These are phyloP conservation scores for Gaeumannomyces sp. DNA, from an alignment of 2,329 filamentous ascomycete genomes.

Conservation along the genomic window DNA sequence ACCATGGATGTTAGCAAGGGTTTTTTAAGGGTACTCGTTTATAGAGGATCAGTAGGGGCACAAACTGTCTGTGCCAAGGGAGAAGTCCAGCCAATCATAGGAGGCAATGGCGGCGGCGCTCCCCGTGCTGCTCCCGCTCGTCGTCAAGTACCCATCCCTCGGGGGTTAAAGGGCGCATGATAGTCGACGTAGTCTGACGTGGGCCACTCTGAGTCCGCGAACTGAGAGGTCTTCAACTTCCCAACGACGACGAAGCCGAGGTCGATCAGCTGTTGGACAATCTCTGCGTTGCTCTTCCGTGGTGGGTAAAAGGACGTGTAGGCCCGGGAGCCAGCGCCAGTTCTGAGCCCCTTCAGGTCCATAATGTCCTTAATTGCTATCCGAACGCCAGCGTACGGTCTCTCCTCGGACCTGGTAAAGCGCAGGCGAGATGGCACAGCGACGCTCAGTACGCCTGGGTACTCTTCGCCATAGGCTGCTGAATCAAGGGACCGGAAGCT, in stretches of 20 bases:
- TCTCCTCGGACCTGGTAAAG: slow-evolving; percentile 37
- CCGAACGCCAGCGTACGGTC: slow-evolving; percentile 50
- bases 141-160: slow-evolving; percentile 38
- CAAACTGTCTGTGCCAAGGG: slow-evolving; percentile 24
- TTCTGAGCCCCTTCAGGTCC: slow-evolving; percentile 46
- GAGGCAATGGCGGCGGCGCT: slow-evolving; percentile 28
- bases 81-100: slow-evolving; percentile 28
- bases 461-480: not conserved
- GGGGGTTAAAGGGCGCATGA: slow-evolving; percentile 34
- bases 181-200: slow-evolving; percentile 39
- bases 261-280: slow-evolving; percentile 51
- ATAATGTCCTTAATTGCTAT: slow-evolving; percentile 56
- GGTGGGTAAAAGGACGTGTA: slow-evolving; percentile 48
- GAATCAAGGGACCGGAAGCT: not conserved
- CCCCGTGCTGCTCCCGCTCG: slow-evolving; percentile 26
- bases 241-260: slow-evolving; percentile 46
- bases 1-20: too few relatives aligned
- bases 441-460: slow-evolving; percentile 16
- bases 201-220: slow-evolving; percentile 33
- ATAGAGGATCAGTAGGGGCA: too few relatives aligned
- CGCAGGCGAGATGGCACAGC: slow-evolving; percentile 53
- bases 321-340: slow-evolving; percentile 48
- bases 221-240: slow-evolving; percentile 39
- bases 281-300: slow-evolving; percentile 38
- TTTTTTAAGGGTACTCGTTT: too few relatives aligned